phyloP scores from a whole-genome alignment of 1,284 basidiomycete genomes.

The Tilletia indica region DNA sequence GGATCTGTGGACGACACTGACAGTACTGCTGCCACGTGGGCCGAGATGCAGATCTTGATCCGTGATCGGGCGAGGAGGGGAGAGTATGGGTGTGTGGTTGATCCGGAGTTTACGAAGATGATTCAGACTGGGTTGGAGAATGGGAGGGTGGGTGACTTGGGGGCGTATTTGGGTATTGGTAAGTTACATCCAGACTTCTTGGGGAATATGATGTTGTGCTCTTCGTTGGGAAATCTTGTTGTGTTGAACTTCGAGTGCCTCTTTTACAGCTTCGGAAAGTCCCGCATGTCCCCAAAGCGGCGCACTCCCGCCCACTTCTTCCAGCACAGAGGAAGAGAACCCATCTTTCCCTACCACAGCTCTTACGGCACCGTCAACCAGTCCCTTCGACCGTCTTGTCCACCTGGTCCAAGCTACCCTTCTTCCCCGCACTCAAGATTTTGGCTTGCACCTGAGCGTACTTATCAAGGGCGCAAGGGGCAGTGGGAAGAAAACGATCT shows the following conservation, averaged over 20 bases:
- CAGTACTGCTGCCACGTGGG: not conserved
- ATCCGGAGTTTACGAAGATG: constrained; percentile 71
- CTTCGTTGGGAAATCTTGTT: too few species aligned
- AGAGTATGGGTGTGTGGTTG: constrained; percentile 81
- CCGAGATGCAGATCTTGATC: constrained; percentile 30
- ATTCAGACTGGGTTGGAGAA: constrained; percentile 76
- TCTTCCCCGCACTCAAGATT: constrained; percentile 33
- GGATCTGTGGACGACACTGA: constrained; percentile 4
- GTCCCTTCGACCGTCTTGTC: constrained; percentile 32
- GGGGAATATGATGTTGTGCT: too few species aligned
- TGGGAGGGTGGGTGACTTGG: constrained; percentile 66
- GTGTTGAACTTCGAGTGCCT: too few species aligned
- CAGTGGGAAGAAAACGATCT: constrained; percentile 69
- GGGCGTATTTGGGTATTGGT: constrained; percentile 64
- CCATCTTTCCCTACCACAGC: not conserved
- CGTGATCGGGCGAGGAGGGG: constrained; percentile 58
- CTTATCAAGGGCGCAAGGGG: constrained; percentile 74
- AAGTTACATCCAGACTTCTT: not conserved
- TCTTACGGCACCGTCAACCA: constrained; percentile 29
- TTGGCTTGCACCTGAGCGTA: constrained; percentile 57
- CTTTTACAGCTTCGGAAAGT: constrained; percentile 21
- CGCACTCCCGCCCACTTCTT: not conserved
- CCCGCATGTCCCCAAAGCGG: constrained; percentile 16
- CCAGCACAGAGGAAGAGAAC: not conserved
- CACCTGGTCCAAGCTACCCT: constrained; percentile 47